Evolutionary conservation across 371 early-diverging fungal species (phyloP).

Genomic region (Rhizopus delemar): DNA sequence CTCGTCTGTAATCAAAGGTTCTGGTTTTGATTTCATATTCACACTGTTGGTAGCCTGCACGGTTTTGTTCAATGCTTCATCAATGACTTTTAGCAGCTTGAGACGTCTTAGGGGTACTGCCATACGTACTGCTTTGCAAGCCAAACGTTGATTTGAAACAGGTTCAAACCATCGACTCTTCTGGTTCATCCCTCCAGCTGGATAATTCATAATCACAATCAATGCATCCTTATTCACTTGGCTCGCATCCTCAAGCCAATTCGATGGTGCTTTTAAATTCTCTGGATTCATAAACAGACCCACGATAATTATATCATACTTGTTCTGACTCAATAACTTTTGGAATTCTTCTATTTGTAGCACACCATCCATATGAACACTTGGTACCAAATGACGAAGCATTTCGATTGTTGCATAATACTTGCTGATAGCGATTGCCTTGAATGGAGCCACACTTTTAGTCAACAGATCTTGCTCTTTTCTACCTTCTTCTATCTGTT

Average conservation of each 20-base stretch:
- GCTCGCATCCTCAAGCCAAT: conserved; percentile 29
- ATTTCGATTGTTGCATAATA: conserved; percentile 34
- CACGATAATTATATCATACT: conserved; percentile 41
- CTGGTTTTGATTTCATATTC: conserved; percentile 7
- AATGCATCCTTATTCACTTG: conserved; percentile 17
- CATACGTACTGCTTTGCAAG: conserved; percentile 43
- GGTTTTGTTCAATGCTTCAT: conserved; percentile 25
- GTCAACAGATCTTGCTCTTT: conserved; percentile 20
- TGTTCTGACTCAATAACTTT: conserved; percentile 5
- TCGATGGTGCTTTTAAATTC: background rate
- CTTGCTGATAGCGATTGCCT: conserved; percentile 39
- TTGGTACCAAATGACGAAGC: conserved; percentile 32
- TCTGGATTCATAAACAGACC: conserved; percentile 35
- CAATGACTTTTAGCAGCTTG: conserved; percentile 44
- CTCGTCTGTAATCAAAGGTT: conserved; percentile 27
- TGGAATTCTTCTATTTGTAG: conserved; percentile 25
- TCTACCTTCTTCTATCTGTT: conserved; percentile 23
- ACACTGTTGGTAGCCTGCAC: conserved; percentile 6
- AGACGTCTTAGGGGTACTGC: conserved; percentile 55
- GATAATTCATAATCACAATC: conserved; percentile 44
- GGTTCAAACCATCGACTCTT: conserved; percentile 20
- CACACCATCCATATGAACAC: conserved; percentile 33
- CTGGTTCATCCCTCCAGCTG: conserved; percentile 30
- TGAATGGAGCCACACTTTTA: conserved; percentile 22
- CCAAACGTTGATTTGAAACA: conserved; percentile 16